Base-by-base conservation (phyloP, 2,329 filamentous ascomycete species). In the Xylaria sp. region DNA sequence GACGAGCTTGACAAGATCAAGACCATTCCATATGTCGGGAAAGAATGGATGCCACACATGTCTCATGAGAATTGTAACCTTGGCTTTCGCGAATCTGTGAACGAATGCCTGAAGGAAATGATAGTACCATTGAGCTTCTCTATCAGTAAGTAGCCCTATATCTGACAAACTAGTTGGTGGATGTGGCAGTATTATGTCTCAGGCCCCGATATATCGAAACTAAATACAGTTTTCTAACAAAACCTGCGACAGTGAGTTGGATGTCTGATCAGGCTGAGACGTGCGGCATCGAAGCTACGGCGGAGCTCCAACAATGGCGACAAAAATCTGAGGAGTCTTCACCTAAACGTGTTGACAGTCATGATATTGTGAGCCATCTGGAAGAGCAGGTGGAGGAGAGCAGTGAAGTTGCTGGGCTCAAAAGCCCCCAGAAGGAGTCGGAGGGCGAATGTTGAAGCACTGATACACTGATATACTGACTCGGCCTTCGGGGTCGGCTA, bases 231-330 rank as follows among this genome's bases (percentile, higher is more conserved):
- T 4, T 34, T 21, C 53, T 64, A 58, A 64, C 42, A 21, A n/a
- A 30, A 42, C 36, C 59, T 42, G 17, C n/a, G 14, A 14, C 27
- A 71, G 69, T 71, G 69, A 42, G 45, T 48, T 71, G 69, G 69
- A 67, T 74, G 32, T 72, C 65, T 2, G 24, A 56, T 4, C 71
- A 73, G n/a, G 69, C 72, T n/a, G 19, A 69, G n/a, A 65, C 42
- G 19, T 72, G 71, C 5, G 72, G 72, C 19, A 59, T 69, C 21
- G 19, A 67, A 42, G 73, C 79, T 27, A 74, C 69, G 27, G 67
- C 68, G 4, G 64, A 78, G 47, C 72, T 79, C 19, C 65, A 73
- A 45, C 42, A 62, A n/a, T 71, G 67, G 66, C 57, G 78, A 77
- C 67, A 66, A 63, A 64, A 39, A 14, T 53, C 63, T 14, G 11